Evolutionary conservation across 352 stramenopile species (phyloP), one percentile per base, ranked within the genome.

Genomic region (Globisporangium alternatum): DNA sequence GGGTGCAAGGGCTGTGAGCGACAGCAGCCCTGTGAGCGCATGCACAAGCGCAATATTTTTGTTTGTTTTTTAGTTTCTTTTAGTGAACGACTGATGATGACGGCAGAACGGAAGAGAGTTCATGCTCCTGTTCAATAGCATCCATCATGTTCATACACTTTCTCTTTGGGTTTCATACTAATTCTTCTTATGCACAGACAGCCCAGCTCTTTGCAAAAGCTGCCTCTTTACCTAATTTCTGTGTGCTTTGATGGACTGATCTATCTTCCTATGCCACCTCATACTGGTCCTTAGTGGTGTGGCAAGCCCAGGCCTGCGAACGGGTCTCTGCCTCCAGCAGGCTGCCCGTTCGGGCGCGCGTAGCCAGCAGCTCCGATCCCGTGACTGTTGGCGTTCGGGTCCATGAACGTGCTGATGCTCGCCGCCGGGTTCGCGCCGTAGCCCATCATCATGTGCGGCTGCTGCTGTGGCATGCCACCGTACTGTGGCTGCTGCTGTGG

Each of bases 291-390:
- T 66, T n/a, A 69, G 53, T 83, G 69, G 58, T 80, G 68, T 4
- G 81, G 81, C 60, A 90, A 60, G n/a, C 83, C 86, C 22, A 92
- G 67, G 9, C 86, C 86, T 6, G 86, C 83, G 69, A 94, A 94
- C 44, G 86, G 86, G 56, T 94, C 86, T 56, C 83, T 75, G 49
- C 69, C 48, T 43, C 69, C 74, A 3, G 65, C 43, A 19, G 62
- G 59, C 5, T 57, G 52, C 15, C 62, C 69, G 44, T 39, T 13
- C 35, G 44, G 60, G 25, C 33, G 60, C 17, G 28, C 51, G 31
- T 60, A 55, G 12, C 57, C 54, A 31, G 19, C 17, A 57, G 45
- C 41, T 55, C 61, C 52, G 28, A 48, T 60, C 15, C 6, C n/a
- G 30, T 41, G 45, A 31, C 62, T 60, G 33, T 54, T 30, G 13